phyloP scores from a whole-genome alignment of 78 protist genomes.

The Dictyostelium discoideum region DNA sequence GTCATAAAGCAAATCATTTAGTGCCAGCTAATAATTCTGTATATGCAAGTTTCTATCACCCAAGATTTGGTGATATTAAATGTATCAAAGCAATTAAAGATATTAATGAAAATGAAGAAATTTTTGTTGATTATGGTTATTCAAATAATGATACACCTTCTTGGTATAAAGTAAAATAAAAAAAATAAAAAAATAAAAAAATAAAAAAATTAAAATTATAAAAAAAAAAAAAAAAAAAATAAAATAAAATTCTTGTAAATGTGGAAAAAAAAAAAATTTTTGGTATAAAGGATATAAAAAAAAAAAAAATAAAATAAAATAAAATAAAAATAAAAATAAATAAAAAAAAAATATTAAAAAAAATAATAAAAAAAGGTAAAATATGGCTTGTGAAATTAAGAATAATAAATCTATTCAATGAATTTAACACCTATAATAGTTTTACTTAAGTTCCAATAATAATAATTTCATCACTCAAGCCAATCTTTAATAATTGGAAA shows the following conservation, averaged over 20 bases:
- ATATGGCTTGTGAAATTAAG: neutral
- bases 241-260: neutral
- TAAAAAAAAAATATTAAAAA: too few species aligned
- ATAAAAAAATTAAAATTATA: too few species aligned
- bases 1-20: constrained; percentile 82
- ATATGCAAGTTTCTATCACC: constrained; percentile 48
- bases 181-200: neutral
- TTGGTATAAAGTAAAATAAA: constrained; percentile 20
- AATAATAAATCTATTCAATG: neutral
- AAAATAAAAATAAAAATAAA: too few species aligned
- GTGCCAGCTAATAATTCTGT: constrained; percentile 32
- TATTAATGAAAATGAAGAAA: constrained; percentile 56
- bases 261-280: neutral
- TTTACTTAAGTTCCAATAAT: neutral
- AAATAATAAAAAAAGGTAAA: neutral
- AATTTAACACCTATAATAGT: neutral
- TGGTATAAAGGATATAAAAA: neutral
- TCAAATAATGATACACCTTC: constrained; percentile 45
- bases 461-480: neutral
- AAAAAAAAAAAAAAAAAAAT: neutral
- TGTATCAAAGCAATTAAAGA: constrained; percentile 40
- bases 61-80: constrained; percentile 81
- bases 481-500: neutral
- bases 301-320: too few species aligned
- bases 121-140: constrained; percentile 75